Conservation (phyloP, 345 rosid genomes). For the Aurinia saxatilis region DNA sequence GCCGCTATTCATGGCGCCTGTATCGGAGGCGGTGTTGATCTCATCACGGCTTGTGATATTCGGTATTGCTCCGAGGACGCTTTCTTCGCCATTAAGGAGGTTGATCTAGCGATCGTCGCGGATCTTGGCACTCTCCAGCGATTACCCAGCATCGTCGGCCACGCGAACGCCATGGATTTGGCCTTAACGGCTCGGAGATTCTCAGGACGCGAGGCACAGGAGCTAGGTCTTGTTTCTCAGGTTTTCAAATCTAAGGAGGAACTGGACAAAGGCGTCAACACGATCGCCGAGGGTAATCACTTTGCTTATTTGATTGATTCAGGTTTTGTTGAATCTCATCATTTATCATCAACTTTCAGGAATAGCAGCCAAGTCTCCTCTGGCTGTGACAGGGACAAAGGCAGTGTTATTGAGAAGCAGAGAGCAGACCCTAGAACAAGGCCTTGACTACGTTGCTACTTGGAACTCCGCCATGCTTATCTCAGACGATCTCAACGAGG, state of each 20-base stretch:
- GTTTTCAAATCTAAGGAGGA: conserved; percentile 56
- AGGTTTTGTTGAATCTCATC: background rate
- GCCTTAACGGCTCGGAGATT: conserved; percentile 64
- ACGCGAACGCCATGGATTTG: conserved; percentile 62
- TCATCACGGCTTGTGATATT: conserved; percentile 71
- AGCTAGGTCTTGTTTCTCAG: conserved; percentile 61
- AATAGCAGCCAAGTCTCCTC: conserved; percentile 66
- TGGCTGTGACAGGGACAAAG: conserved; percentile 76
- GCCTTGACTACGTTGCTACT: conserved; percentile 75
- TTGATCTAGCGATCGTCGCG: conserved; percentile 68
- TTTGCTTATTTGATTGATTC: no score
- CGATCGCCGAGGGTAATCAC: conserved; percentile 56
- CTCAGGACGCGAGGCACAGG: conserved; percentile 63
- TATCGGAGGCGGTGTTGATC: conserved; percentile 65
- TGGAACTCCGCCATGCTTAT: conserved; percentile 82
- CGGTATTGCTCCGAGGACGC: conserved; percentile 59
- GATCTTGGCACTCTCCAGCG: conserved; percentile 91
- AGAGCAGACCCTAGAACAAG: conserved; percentile 73
- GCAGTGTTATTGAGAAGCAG: conserved; percentile 58
- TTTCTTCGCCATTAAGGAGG: conserved; percentile 75
- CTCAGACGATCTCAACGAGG: conserved; percentile 61
- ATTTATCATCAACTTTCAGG: conserved; percentile 35
- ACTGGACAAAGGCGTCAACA: conserved; percentile 40
- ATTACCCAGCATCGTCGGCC: conserved; percentile 64
- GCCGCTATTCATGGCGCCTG: conserved; percentile 71